Base-by-base conservation (phyloP, 768 basidiomycete genomes). In the Leccinum barrowsii region DNA sequence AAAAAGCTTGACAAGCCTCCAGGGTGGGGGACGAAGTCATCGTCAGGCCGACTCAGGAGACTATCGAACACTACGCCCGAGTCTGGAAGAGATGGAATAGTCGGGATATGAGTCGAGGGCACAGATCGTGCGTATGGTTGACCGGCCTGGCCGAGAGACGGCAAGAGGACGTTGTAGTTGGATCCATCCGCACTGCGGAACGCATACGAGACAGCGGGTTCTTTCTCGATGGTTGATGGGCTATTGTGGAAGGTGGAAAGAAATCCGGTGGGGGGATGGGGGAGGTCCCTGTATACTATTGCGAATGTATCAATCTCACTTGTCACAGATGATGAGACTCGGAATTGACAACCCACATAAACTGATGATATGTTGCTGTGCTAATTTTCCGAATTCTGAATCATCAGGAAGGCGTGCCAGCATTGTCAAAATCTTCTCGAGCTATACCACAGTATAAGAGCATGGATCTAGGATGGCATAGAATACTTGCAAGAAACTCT, bases 241-340 rank as follows among this genome's bases (percentile, higher is more conserved):
- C 4, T 4, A 4, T 60, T 42, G 17, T 52, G 62, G 22, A 62
- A 57, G 6, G 65, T 59, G 15, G 72, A 64, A 40, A 88, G 72
- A 67, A 84, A 89, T 11, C 76, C 76, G 53, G 70, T 73, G 10
- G 88, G 85, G 6, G 90, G 90, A 60, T 90, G 90, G 4, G 89
- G 89, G 35, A 93, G 80, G 70, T 91, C 91, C 59, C 86, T 84
- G 77, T 86, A 91, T 42, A 91, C 87, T 88, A 58, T 35, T 58
- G 57, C 22, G 54, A 21, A 40, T 55, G 48, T 50, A 49, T 40
- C 21, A 37, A 24, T 52, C 32, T 32, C 32, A 32, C 12, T 12
- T 32, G 46, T 50, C 11, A 7, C 22, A 7, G 12, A 52, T 40
- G 35, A 35, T 35, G 35, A 35, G 35, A 35, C 35, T 7, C 42